These are phyloP conservation scores for Fusarium sp. DNA, from an alignment of 2,329 filamentous ascomycete genomes.

Conservation along the genomic window DNA sequence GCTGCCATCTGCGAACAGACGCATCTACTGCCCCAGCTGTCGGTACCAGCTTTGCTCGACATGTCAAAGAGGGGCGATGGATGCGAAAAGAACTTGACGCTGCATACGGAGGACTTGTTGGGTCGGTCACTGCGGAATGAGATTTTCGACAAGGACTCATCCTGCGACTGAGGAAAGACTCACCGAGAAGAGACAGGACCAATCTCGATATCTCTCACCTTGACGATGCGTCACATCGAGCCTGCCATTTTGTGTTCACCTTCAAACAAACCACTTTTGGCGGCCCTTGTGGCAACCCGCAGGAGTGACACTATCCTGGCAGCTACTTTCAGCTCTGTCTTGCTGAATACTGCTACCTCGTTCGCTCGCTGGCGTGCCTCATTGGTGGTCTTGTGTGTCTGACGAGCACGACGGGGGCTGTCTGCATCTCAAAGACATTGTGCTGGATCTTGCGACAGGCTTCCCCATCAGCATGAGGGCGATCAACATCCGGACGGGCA, in stretches of 20 bases:
- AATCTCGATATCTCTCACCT: conserved; percentile 24
- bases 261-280: conserved; percentile 11
- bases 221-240: conserved; percentile 19
- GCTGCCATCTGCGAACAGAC: conserved; percentile 1
- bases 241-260: conserved; percentile 6
- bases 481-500: background rate
- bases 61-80: conserved; percentile 6
- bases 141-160: background rate
- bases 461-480: background rate
- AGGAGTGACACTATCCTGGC: conserved; percentile 11
- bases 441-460: conserved; percentile 27
- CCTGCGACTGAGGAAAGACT: background rate
- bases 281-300: conserved; percentile 19
- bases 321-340: background rate
- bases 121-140: background rate
- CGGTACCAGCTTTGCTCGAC: background rate
- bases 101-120: background rate
- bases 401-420: background rate
- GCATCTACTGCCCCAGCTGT: background rate
- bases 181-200: background rate
- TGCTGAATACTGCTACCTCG: background rate
- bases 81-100: background rate
- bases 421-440: conserved; percentile 12
- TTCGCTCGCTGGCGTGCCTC: background rate
- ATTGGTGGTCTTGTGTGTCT: conserved; percentile 4